Percentiles rank a stretch among this genome's conserved stretches.
Conservation (phyloP, 441 rosid species). For the Pelargonium citronellum region DNA sequence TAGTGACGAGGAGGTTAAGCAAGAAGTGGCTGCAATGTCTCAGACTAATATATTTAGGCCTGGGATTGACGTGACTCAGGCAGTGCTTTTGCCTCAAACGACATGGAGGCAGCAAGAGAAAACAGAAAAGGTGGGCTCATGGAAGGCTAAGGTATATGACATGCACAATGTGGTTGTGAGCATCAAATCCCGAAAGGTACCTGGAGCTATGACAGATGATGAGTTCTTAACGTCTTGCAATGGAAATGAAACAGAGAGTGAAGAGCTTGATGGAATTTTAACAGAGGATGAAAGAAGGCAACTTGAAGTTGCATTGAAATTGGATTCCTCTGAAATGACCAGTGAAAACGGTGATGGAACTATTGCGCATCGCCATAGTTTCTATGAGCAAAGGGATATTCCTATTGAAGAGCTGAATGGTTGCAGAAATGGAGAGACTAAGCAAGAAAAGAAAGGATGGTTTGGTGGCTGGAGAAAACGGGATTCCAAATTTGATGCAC, state of each 20-base stretch:
- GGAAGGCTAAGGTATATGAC: slow-evolving; percentile 93
- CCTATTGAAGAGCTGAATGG: slow-evolving; percentile 48
- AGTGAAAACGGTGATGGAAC: slow-evolving; percentile 49
- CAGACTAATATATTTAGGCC: slow-evolving; percentile 90
- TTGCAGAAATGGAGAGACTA: slow-evolving; percentile 44
- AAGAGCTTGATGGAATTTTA: slow-evolving; percentile 64
- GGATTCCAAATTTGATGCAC: slow-evolving; percentile 57
- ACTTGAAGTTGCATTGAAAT: slow-evolving; percentile 75
- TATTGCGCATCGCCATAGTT: slow-evolving; percentile 62
- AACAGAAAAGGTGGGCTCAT: slow-evolving; percentile 74
- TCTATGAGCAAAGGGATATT: slow-evolving; percentile 74
- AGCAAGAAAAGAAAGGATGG: slow-evolving; percentile 90
- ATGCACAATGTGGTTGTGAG: slow-evolving; percentile 96
- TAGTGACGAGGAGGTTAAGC: slow-evolving; percentile 75
- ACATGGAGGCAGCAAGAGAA: slow-evolving; percentile 97
- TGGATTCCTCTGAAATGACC: slow-evolving; percentile 56
- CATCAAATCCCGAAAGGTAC: slow-evolving; percentile 83
- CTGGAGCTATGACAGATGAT: slow-evolving; percentile 93
- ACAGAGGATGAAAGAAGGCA: slow-evolving; percentile 89
- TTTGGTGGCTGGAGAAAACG: slow-evolving; percentile 90
- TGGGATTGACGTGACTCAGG: slow-evolving; percentile 90
- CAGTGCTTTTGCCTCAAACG: slow-evolving; percentile 72
- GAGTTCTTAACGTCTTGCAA: slow-evolving; percentile 67
- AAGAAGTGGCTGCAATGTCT: slow-evolving; percentile 86
- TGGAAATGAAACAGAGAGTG: slow-evolving; percentile 63